These are phyloP conservation scores for Scleromitrula shiraiana DNA, from an alignment of 2,329 filamentous ascomycete species.

Conservation along the genomic window DNA sequence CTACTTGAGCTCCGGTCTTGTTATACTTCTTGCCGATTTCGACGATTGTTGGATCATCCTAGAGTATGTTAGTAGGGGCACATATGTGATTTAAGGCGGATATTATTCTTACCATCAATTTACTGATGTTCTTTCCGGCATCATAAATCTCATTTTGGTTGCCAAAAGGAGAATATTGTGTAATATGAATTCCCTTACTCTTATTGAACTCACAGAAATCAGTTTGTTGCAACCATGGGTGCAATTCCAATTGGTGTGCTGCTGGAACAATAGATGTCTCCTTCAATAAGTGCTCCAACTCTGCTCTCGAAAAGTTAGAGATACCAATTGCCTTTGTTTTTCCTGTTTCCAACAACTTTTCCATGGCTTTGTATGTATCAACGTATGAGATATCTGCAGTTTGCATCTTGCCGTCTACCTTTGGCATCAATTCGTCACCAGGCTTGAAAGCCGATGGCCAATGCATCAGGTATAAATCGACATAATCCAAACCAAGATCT, in stretches of 20 bases:
- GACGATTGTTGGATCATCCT: slow-evolving; percentile 46
- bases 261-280: slow-evolving; percentile 41
- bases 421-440: slow-evolving; percentile 36
- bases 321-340: slow-evolving; percentile 45
- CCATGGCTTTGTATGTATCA: slow-evolving; percentile 71
- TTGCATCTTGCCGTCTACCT: slow-evolving; percentile 31
- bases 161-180: slow-evolving; percentile 41
- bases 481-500: slow-evolving; percentile 67
- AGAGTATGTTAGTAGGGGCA: neutral
- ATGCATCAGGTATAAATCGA: slow-evolving; percentile 77
- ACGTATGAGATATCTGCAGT: slow-evolving; percentile 46
- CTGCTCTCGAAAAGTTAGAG: slow-evolving; percentile 31
- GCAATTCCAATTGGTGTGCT: slow-evolving; percentile 53
- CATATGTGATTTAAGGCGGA: too few relatives aligned
- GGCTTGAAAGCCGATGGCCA: slow-evolving; percentile 79
- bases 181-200: slow-evolving; percentile 43
- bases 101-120: slow-evolving; percentile 34
- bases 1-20: slow-evolving; percentile 48
- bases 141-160: slow-evolving; percentile 55
- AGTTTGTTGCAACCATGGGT: slow-evolving; percentile 48
- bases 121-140: slow-evolving; percentile 47
- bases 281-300: slow-evolving; percentile 32
- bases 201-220: slow-evolving; percentile 44
- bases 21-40: slow-evolving; percentile 46
- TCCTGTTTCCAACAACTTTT: slow-evolving; percentile 53